Evolutionary conservation across 257 asterid genomes (phyloP), one percentile per base, ranked within the genome.

Genomic region (Nicotiana knightiana): DNA sequence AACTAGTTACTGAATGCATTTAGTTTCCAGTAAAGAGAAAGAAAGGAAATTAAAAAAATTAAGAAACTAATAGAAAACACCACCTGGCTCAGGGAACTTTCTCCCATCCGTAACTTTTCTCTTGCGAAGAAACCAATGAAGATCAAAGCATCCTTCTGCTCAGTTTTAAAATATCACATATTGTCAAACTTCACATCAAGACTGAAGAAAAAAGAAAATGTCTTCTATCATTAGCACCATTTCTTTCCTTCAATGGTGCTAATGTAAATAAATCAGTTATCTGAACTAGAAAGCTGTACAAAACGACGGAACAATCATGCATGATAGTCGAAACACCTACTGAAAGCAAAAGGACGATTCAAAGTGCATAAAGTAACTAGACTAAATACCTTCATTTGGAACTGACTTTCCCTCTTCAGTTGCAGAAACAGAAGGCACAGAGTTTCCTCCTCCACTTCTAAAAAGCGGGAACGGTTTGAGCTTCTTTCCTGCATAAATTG

Each of bases 381-480:
- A 15, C 16, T 73, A 48, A 73, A 6, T 73, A 73, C 79, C 62
- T 73, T 73, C 62, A 73, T 73, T 63, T 4, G 39, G 18, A 30
- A 28, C 35, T 9, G 37, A 37, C 37, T 24, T 28, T 21, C 66
- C 66, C 33, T 5, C 6, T 61, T 21, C 66, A 13, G 77, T 26
- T 32, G 64, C 82, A 17, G 81, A 57, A 17, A 78, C 24, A 43
- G 32, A 43, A 46, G 76, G 67, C 35, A 51, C 81, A 53, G 82
- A 30, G 30, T 48, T 8, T 11, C 13, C 82, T 16, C 67, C 58
- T 62, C 76, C 70, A 24, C 39, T 51, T 57, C 85, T 86, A 51
- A 91, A 91, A 33, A 89, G 33, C 6, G 73, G 71, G 15, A 91
- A 86, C 7, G 87, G 88, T 59, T 89, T 83, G 82, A 91, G 88